Conservation (phyloP, 2,329 filamentous ascomycete genomes). For the Penicillium sp. region DNA sequence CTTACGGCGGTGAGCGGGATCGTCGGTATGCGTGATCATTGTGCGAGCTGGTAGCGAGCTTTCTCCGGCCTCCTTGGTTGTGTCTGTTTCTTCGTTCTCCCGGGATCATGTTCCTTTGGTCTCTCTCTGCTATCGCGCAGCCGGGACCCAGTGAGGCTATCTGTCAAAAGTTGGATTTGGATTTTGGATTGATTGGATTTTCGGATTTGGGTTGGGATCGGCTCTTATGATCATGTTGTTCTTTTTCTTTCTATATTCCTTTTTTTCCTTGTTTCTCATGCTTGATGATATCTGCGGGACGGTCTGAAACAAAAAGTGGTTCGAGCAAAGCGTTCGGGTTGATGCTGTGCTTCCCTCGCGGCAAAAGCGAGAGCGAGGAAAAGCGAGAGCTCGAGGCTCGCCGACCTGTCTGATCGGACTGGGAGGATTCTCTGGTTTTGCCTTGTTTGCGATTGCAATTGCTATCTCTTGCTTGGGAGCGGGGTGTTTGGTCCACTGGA, state of each 20-base stretch:
- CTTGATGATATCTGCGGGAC: constrained; percentile 2
- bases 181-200: not conserved
- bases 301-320: constrained; percentile 23
- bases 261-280: constrained; percentile 7
- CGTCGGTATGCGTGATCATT: constrained; percentile 9
- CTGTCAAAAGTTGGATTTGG: constrained; percentile 22
- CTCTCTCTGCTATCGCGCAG: constrained; percentile 8
- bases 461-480: constrained; percentile 21
- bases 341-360: not conserved
- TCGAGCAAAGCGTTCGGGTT: constrained; percentile 16
- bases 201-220: constrained; percentile 7
- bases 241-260: not conserved
- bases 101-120: constrained; percentile 11
- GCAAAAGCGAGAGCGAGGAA: not conserved
- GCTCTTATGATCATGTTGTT: constrained; percentile 3
- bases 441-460: constrained; percentile 23
- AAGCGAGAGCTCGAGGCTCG: not conserved
- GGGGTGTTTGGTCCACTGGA: not conserved
- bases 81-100: constrained; percentile 3
- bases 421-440: constrained; percentile 25
- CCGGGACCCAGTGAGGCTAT: constrained; percentile 8
- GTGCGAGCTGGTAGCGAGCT: not conserved
- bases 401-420: constrained; percentile 14
- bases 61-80: constrained; percentile 2
- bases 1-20: constrained; percentile 32